A percentile compares a stretch with the other conserved stretches of the same genome.
phyloP scores from a whole-genome alignment of 2,329 filamentous ascomycete genomes.

The Hirsutella thompsonii region DNA sequence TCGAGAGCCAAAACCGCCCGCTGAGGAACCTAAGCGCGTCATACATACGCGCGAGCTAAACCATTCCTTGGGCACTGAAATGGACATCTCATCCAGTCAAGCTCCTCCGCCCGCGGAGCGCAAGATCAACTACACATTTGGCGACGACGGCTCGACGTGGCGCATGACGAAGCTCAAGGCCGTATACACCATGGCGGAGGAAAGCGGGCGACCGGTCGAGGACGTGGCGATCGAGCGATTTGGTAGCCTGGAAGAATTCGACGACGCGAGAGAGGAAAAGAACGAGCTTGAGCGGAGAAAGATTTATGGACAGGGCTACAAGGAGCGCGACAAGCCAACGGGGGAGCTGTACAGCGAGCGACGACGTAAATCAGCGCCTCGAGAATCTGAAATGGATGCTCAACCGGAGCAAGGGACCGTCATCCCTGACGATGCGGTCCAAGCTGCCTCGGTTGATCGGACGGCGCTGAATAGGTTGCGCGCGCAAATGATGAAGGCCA shows the following conservation, averaged over 20 bases:
- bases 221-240: conserved; percentile 75
- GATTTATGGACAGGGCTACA: conserved; percentile 74
- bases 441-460: conserved; percentile 46
- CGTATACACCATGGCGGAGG: conserved; percentile 68
- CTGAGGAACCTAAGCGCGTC: conserved; percentile 51
- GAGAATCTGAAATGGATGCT: conserved; percentile 8
- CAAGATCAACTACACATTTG: conserved; percentile 66
- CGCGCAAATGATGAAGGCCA: conserved; percentile 92
- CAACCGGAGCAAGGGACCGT: conserved; percentile 39
- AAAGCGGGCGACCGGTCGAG: conserved; percentile 59
- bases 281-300: conserved; percentile 75
- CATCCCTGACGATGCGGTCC: conserved; percentile 37
- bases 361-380: conserved; percentile 41
- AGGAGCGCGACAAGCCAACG: conserved; percentile 73
- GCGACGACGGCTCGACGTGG: conserved; percentile 84
- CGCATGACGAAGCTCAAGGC: conserved; percentile 89
- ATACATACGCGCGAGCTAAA: conserved; percentile 78
- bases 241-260: conserved; percentile 71
- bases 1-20: conserved; percentile 35
- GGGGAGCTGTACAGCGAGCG: conserved; percentile 78
- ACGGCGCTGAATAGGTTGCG: conserved; percentile 80
- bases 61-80: conserved; percentile 42
- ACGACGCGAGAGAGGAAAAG: conserved; percentile 86
- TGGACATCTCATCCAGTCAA: conserved; percentile 18
- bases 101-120: conserved; percentile 32